Base-by-base conservation (phyloP, 768 basidiomycete genomes). In the Tylopilus subfusipes region DNA sequence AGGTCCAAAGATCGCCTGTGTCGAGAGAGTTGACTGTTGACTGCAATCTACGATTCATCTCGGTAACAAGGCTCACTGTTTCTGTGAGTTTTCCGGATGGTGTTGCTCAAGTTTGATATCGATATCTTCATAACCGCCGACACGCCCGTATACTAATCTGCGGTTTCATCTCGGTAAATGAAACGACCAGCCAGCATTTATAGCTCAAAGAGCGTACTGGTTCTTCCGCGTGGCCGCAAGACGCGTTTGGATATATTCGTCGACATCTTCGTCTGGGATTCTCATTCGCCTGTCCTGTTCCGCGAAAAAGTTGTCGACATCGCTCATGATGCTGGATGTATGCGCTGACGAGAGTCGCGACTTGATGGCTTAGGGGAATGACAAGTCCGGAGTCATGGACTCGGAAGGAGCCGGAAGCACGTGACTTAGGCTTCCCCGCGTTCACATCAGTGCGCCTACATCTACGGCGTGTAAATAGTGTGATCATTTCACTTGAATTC, bases 211-310 rank as follows among this genome's bases (percentile, higher is more conserved):
- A 38, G 27, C 64, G 19, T 45, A 69, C 68, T 22, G 47, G 29
- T 58, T 58, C 52, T n/a, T 57, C 53, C 34, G 54, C 13, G 53
- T 44, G 22, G 44, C 52, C 36, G 51, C 48, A 29, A 67, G 50
- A 36, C 66, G 68, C 27, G 75, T 68, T 42, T 67, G 66, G 43
- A 80, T 57, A 58, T 80, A 84, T 42, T 78, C 75, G 16, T 78
- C 72, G 43, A 79, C 57, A 36, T 79, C 76, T 63, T 84, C 81
- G 36, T 82, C 78, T 4, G 81, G 78, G 18, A 80, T 54, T 43
- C 72, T 75, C 81, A 84, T 80, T 10, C 73, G 75, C 50, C 67
- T 69, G 48, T 84, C 79, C 65, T 80, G 81, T 64, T 84, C 83
- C 21, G 64, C 66, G 60, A 80, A 85, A 56, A 82, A 84, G 2